Percentiles rank a stretch among this genome's conserved stretches.
Conservation (phyloP, 169 alveolate genomes). For the Perkinsus chesapeaki region DNA sequence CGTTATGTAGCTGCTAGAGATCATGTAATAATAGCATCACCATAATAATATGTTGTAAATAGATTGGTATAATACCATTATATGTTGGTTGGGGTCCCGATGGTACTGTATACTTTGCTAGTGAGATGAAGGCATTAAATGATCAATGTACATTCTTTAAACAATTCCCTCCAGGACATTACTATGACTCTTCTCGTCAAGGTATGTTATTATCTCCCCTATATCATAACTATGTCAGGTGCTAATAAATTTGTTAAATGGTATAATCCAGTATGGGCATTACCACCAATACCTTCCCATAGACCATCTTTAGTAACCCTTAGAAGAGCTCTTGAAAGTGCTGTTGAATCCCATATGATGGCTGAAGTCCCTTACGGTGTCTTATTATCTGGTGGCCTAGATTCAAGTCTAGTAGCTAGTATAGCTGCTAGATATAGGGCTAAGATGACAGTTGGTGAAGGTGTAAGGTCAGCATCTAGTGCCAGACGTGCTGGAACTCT, state of each 20-base stretch:
- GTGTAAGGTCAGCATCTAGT: not conserved
- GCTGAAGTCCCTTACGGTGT: conserved; percentile 79
- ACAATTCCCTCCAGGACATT: conserved; percentile 48
- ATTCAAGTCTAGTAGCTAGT: conserved; percentile 64
- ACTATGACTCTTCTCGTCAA: not conserved
- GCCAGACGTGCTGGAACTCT: not conserved
- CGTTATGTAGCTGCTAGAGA: conserved; percentile 35
- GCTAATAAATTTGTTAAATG: not conserved
- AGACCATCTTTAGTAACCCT: not conserved
- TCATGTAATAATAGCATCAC: conserved; percentile 25
- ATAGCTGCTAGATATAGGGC: conserved; percentile 42
- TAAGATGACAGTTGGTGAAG: not conserved
- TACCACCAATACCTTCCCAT: not conserved
- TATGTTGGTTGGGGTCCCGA: conserved; percentile 31
- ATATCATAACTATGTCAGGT: not conserved
- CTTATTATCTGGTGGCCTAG: conserved; percentile 74
- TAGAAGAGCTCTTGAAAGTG: not conserved
- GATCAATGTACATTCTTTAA: conserved; percentile 22
- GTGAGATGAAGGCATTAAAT: conserved; percentile 38
- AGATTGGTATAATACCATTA: conserved; percentile 23
- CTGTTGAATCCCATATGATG: not conserved
- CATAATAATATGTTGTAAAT: no score
- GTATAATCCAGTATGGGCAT: conserved; percentile 17
- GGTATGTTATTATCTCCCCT: not conserved
- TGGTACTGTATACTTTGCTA: conserved; percentile 27